A percentile compares a stretch with the other conserved stretches of the same genome.
Conservation (phyloP, 768 basidiomycete genomes). For the Mycena rosella region DNA sequence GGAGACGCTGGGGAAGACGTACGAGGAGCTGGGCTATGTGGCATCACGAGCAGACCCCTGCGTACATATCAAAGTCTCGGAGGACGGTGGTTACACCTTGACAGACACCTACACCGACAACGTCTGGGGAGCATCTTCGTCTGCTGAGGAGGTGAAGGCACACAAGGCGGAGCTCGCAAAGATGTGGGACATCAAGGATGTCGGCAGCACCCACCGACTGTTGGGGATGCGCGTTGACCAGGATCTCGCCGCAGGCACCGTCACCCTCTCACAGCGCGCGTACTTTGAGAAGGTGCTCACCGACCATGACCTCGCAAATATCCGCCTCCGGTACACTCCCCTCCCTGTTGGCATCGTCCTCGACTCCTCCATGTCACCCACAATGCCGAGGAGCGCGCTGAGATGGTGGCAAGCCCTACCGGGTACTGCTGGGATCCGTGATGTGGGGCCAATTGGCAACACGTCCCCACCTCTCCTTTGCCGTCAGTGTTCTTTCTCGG, state of each 20-base stretch:
- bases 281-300: slow-evolving; percentile 17
- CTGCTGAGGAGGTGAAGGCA: background rate
- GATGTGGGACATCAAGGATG: slow-evolving; percentile 26
- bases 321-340: background rate
- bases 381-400: background rate
- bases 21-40: slow-evolving; percentile 23
- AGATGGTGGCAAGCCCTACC: slow-evolving; percentile 11
- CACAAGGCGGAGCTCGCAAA: slow-evolving; percentile 20
- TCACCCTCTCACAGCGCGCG: slow-evolving; percentile 10
- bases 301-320: background rate
- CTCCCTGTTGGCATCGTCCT: slow-evolving; percentile 1
- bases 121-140: slow-evolving; percentile 18
- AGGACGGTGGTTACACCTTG: slow-evolving; percentile 2
- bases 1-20: slow-evolving; percentile 18
- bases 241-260: slow-evolving; percentile 1
- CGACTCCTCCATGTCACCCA: background rate
- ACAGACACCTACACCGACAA: slow-evolving; percentile 21
- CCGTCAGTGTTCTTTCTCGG: background rate
- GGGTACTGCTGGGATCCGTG: background rate
- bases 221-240: slow-evolving; percentile 14
- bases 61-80: slow-evolving; percentile 17
- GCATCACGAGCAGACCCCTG: slow-evolving; percentile 22
- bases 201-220: slow-evolving; percentile 15
- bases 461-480: background rate
- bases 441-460: slow-evolving; percentile 17